Conservation (phyloP, 2,329 filamentous ascomycete species). For the Verticillium nonalfalfae region DNA sequence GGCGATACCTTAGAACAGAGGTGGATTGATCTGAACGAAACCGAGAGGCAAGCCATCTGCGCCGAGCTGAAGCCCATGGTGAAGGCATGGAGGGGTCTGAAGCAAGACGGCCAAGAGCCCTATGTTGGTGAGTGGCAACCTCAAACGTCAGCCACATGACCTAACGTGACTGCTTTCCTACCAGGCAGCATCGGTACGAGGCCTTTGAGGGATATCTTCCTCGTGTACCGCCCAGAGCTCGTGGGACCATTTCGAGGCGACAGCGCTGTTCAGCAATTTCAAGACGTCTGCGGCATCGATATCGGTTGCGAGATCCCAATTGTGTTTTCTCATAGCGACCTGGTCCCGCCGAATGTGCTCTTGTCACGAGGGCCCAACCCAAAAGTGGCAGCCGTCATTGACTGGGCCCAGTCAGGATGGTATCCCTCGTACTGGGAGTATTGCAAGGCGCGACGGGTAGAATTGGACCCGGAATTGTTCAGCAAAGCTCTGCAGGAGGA, state of each 20-base stretch:
- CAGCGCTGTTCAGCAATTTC: constrained; percentile 22
- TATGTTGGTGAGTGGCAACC: not conserved
- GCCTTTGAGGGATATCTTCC: constrained; percentile 23
- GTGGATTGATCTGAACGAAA: not conserved
- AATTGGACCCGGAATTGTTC: constrained; percentile 13
- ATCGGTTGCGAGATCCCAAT: constrained; percentile 16
- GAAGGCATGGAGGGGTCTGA: not conserved
- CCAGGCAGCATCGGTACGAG: constrained; percentile 20
- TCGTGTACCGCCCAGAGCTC: constrained; percentile 13
- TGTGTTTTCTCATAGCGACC: not conserved
- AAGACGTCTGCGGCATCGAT: constrained; percentile 20
- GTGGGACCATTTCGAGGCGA: constrained; percentile 20
- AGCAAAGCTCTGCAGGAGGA: constrained; percentile 17
- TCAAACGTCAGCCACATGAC: constrained; percentile 2
- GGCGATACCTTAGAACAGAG: not conserved
- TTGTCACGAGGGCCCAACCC: not conserved
- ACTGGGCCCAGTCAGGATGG: not conserved
- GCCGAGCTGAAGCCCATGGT: constrained; percentile 16
- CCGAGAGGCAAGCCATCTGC: constrained; percentile 15
- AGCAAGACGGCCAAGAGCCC: not conserved
- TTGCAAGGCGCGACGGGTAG: constrained; percentile 13
- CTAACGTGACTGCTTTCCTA: constrained; percentile 5
- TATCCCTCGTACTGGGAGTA: not conserved
- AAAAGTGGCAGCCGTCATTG: not conserved
- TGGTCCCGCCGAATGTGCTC: not conserved